A percentile compares a stretch with the other conserved stretches of the same genome.
These are phyloP conservation scores for Rhodomyrtus tomentosa DNA, from an alignment of 345 rosid genomes.

Conservation along the genomic window DNA sequence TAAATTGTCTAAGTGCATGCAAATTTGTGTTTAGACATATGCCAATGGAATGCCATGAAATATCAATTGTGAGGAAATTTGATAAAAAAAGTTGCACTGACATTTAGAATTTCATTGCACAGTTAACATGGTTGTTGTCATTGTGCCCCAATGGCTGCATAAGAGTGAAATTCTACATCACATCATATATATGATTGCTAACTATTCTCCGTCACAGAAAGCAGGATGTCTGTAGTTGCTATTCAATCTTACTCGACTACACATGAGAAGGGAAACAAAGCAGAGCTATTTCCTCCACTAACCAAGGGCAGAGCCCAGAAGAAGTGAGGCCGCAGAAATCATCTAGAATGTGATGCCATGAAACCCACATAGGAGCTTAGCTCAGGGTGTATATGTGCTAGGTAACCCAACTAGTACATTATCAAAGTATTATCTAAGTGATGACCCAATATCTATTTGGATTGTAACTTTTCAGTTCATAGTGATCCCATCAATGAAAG, in stretches of 20 bases:
- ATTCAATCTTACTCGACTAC: not conserved
- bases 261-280: not conserved
- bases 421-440: rapidly evolving
- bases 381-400: not conserved
- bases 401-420: not conserved
- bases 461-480: not conserved
- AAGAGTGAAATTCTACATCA: not conserved
- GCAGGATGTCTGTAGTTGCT: not conserved
- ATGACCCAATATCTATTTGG: not conserved
- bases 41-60: not conserved
- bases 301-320: not conserved
- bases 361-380: not conserved
- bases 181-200: not conserved
- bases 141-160: not conserved
- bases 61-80: not conserved
- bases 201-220: not conserved
- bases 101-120: not conserved
- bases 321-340: not conserved
- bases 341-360: not conserved
- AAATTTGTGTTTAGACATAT: not conserved
- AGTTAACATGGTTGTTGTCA: not conserved
- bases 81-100: not conserved
- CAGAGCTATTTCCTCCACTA: not conserved
- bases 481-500: not conserved
- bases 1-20: not conserved